These are phyloP conservation scores for Pulicaria dysenterica DNA, from an alignment of 129 eudicot genomes.

Conservation along the genomic window DNA sequence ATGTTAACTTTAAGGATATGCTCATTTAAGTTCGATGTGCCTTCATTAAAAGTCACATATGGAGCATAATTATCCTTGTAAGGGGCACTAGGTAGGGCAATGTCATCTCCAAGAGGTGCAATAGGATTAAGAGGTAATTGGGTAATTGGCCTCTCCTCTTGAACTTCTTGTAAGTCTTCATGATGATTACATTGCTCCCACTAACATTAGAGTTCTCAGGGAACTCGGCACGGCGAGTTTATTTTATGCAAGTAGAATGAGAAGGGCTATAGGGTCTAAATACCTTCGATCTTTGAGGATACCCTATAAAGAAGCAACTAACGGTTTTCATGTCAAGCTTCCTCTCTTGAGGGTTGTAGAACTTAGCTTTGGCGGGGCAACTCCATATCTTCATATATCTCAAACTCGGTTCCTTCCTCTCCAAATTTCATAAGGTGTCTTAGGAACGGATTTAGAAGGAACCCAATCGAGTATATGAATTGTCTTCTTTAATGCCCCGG, in stretches of 20 bases:
- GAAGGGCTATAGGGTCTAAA: slow-evolving; percentile 19
- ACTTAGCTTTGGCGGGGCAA: background rate
- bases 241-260: slow-evolving; percentile 9
- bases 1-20: background rate
- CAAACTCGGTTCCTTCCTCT: background rate
- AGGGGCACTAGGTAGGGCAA: background rate
- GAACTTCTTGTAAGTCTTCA: background rate
- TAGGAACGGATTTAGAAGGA: too few relatives aligned
- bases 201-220: background rate
- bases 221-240: slow-evolving; percentile 1
- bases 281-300: slow-evolving; percentile 12
- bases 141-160: background rate
- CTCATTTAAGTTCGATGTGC: background rate
- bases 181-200: background rate
- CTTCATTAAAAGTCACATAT: background rate
- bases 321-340: background rate
- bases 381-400: background rate
- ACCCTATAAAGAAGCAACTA: slow-evolving; percentile 29
- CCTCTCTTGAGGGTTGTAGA: slow-evolving; percentile 8
- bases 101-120: background rate
- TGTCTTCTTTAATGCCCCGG: background rate
- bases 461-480: too few relatives aligned
- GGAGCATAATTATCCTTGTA: background rate
- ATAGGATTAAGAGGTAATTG: background rate
- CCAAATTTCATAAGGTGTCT: too few relatives aligned